phyloP scores from a whole-genome alignment of 768 basidiomycete species.

The Suillus americanus region DNA sequence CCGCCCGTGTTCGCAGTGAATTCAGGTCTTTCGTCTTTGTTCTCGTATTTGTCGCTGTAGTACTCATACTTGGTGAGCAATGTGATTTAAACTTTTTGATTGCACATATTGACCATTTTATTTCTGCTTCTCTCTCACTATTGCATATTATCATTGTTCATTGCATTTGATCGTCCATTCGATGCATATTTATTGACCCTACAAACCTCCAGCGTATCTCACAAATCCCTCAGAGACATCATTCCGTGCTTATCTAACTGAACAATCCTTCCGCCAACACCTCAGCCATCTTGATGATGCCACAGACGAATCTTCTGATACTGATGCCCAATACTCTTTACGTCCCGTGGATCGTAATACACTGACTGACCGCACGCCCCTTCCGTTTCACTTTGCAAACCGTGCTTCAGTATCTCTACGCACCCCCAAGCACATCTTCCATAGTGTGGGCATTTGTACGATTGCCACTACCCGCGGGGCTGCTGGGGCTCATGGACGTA shows the following conservation, averaged over 20 bases:
- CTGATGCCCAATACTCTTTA: constrained; percentile 27
- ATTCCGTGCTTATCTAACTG: constrained; percentile 94
- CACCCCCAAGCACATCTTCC: constrained; percentile 87
- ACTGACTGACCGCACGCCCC: constrained; percentile 27
- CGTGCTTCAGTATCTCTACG: constrained; percentile 90
- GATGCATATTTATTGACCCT: constrained; percentile 12
- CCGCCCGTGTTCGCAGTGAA: constrained; percentile 58
- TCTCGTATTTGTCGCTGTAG: constrained; percentile 64
- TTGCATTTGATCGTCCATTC: constrained; percentile 10
- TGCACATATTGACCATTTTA: neutral
- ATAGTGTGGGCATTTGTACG: constrained; percentile 84
- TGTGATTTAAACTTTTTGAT: constrained; percentile 8
- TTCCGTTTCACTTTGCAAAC: constrained; percentile 81
- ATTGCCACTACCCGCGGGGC: constrained; percentile 53
- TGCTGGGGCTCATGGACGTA: constrained; percentile 50
- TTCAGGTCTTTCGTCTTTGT: constrained; percentile 70
- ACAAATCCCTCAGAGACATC: constrained; percentile 94
- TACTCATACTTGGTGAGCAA: constrained; percentile 69
- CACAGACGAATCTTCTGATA: constrained; percentile 49
- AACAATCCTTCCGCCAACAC: constrained; percentile 94
- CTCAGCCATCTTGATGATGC: constrained; percentile 80
- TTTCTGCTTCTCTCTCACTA: neutral
- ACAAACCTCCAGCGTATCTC: constrained; percentile 69
- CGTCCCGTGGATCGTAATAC: constrained; percentile 21
- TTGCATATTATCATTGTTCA: constrained; percentile 8